A percentile compares a stretch with the other conserved stretches of the same genome.
These are phyloP conservation scores for Chionographis japonica DNA, from an alignment of 106 monocot species.

Conservation along the genomic window DNA sequence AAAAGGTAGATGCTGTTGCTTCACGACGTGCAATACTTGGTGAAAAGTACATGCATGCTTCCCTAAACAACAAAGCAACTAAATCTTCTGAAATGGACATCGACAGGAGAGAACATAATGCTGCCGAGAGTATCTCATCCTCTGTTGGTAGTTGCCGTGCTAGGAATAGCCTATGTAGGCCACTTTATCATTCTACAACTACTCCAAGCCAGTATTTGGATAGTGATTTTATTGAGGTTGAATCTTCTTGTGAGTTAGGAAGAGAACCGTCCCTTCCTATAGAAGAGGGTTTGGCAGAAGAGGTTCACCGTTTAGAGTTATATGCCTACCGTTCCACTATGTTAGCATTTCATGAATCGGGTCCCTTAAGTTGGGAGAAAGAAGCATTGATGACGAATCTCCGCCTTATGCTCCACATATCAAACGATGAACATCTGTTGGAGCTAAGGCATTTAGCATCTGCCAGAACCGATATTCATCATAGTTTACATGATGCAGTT, in stretches of 20 bases:
- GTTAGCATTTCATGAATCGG: constrained; percentile 55
- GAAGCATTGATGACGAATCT: constrained; percentile 63
- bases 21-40: constrained; percentile 25
- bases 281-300: constrained; percentile 2
- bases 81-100: constrained; percentile 14
- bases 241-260: constrained; percentile 16
- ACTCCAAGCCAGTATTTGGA: constrained; percentile 7
- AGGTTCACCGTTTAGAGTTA: constrained; percentile 44
- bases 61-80: constrained; percentile 23
- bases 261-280: constrained; percentile 2
- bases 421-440: constrained; percentile 63
- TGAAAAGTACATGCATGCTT: constrained; percentile 39
- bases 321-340: constrained; percentile 45
- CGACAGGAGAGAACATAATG: constrained; percentile 3
- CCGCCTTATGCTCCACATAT: constrained; percentile 53
- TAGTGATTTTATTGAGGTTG: constrained; percentile 15
- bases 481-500: neutral
- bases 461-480: neutral
- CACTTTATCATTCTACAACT: constrained; percentile 2
- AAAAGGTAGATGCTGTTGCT: constrained; percentile 32
- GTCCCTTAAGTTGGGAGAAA: constrained; percentile 62
- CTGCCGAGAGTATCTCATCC: constrained; percentile 20
- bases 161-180: constrained; percentile 19
- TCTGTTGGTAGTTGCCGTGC: constrained; percentile 36
- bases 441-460: constrained; percentile 40